Evolutionary conservation across 257 asterid genomes (phyloP).

Genomic region (Solanum virginianum): DNA sequence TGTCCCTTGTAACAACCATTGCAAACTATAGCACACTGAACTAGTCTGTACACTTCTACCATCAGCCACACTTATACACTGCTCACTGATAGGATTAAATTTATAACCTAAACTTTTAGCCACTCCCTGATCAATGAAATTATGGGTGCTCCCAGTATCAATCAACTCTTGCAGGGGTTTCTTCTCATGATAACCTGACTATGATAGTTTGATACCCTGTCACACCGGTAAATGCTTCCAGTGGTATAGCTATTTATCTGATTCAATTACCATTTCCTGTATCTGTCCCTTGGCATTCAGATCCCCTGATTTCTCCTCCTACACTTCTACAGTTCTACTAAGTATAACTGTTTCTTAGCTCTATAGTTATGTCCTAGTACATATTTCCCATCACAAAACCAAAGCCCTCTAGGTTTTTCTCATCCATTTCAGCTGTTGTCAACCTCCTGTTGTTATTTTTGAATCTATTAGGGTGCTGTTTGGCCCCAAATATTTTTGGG

Average conservation of each 20-base stretch:
- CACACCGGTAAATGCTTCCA: neutral
- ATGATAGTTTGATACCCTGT: neutral
- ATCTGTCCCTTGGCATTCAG: neutral
- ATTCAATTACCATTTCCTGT: neutral
- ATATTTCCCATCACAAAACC: neutral
- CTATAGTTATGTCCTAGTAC: neutral
- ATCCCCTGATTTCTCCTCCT: neutral
- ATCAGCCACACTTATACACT: neutral
- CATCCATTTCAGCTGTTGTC: neutral
- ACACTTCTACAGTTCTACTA: neutral
- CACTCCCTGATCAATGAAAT: neutral
- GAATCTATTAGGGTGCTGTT: neutral
- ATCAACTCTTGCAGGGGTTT: neutral
- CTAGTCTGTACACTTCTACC: neutral
- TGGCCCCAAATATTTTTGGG: no score
- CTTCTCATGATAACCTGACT: neutral
- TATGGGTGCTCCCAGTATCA: neutral
- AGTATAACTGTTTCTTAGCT: neutral
- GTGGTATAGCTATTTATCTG: neutral
- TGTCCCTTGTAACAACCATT: neutral
- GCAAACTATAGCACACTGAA: neutral
- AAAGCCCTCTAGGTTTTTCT: neutral
- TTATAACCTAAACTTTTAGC: neutral
- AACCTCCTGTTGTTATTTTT: neutral
- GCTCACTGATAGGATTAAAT: neutral